Evolutionary conservation across 208 protist species (phyloP).

Genomic region (Trichomonas vaginalis): DNA sequence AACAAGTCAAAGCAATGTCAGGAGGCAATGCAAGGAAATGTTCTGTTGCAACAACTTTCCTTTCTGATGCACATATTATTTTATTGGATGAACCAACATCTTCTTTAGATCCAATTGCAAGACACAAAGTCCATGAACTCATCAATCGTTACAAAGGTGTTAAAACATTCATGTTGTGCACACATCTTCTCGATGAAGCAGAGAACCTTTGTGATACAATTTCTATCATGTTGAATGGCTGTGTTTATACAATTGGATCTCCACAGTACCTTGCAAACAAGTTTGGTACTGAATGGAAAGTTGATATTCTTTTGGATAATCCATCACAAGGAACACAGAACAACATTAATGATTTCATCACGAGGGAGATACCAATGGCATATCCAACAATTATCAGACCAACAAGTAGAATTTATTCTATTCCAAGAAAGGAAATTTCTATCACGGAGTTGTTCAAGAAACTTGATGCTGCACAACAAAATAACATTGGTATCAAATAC

Average conservation of each 20-base stretch:
- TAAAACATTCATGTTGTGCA: background rate
- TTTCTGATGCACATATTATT: background rate
- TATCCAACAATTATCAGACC: background rate
- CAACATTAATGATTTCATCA: background rate
- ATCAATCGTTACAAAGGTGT: background rate
- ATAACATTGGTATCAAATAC: background rate
- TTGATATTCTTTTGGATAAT: background rate
- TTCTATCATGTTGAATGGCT: background rate
- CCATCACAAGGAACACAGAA: background rate
- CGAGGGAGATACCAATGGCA: background rate
- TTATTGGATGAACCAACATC: conserved; percentile 17
- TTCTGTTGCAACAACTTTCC: background rate
- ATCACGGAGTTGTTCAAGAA: background rate
- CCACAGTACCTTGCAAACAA: background rate
- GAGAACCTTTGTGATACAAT: background rate
- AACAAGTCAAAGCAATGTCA: background rate
- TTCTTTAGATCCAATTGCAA: background rate
- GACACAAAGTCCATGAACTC: background rate
- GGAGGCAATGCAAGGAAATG: background rate
- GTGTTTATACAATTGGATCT: background rate
- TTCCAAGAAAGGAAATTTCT: background rate
- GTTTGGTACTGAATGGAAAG: background rate
- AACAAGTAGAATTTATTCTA: background rate
- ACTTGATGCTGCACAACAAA: background rate
- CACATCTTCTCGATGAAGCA: background rate